Evolutionary conservation across 257 asterid species (phyloP), one percentile per base, ranked within the genome.

Genomic region (Solanum paucissectum): DNA sequence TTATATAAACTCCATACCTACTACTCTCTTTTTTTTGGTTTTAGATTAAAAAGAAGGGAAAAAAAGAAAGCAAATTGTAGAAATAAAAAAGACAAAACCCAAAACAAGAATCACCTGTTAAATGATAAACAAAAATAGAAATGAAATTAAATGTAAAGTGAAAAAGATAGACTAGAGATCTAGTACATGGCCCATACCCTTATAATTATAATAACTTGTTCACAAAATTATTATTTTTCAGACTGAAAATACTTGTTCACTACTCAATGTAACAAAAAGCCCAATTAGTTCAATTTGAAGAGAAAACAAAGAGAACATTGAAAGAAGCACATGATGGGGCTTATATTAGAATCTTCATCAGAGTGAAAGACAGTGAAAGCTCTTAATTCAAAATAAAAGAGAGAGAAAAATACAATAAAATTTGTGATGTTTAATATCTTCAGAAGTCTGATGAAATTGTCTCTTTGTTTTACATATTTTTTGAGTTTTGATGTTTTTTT

Each of bases 21-120:
- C 93, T 89, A 90, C 93, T 89, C 69, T 16, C 0, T 14, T 16
- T 49, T 14, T 49, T 52, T 52, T 52, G 5, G 1, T 0, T 52
- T 52, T 52, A 52, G 62, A 52, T 52, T 52, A 52, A 52, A 52
- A 52, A 42, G 46, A 42, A 52, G 20, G 21, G 8, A 40, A 37
- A 85, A 29, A 40, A 40, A 29, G 27, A 25, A 29, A 69, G 79
- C 76, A 40, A 85, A 52, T 13, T 75, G 34, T 12, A 40, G 40
- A 77, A 75, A 88, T 12, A 72, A 90, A 91, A 91, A 89, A 90
- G 92, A 89, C 83, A 90, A 90, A 93, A 92, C 91, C 92, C 90
- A 88, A 92, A 93, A 93, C 95, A 95, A 87, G 95, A 96, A 94
- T 91, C 96, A 91, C 99, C 98, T 95, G 98, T 94, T 38, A 90